A percentile compares a stretch with the other conserved stretches of the same genome.
phyloP scores from a whole-genome alignment of 2,329 filamentous ascomycete species.

The Hypocrella siamensis region DNA sequence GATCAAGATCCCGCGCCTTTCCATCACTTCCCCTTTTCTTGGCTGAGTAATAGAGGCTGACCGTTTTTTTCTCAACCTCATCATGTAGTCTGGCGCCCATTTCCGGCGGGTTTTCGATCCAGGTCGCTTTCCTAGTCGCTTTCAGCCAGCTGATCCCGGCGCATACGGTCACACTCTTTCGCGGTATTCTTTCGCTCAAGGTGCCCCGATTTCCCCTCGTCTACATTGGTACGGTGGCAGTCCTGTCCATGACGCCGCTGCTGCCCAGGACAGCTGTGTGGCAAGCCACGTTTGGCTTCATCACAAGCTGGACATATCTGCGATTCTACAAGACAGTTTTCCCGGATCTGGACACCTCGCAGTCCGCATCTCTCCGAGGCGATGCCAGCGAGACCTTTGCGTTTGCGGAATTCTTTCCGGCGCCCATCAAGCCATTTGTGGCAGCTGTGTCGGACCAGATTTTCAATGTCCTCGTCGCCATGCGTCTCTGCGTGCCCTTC shows the following conservation, averaged over 20 bases:
- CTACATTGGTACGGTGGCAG: slow-evolving; percentile 58
- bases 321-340: slow-evolving; percentile 80
- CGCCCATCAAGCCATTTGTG: slow-evolving; percentile 62
- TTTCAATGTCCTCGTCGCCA: slow-evolving; percentile 57
- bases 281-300: slow-evolving; percentile 64
- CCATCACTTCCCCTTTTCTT: background rate
- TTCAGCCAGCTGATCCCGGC: slow-evolving; percentile 97
- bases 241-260: slow-evolving; percentile 41
- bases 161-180: slow-evolving; percentile 89
- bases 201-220: slow-evolving; percentile 59
- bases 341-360: slow-evolving; percentile 49
- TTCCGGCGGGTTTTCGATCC: slow-evolving; percentile 75
- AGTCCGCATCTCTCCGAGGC: slow-evolving; percentile 53
- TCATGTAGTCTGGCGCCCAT: slow-evolving; percentile 55
- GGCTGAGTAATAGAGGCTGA: too few relatives aligned
- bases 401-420: slow-evolving; percentile 91
- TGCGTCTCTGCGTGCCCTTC: slow-evolving; percentile 75
- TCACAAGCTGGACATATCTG: slow-evolving; percentile 87
- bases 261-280: slow-evolving; percentile 60
- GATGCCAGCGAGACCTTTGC: slow-evolving; percentile 95
- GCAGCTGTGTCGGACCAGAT: slow-evolving; percentile 57
- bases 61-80: too few relatives aligned
- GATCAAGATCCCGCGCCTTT: slow-evolving; percentile 8
- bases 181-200: slow-evolving; percentile 74
- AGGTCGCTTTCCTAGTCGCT: slow-evolving; percentile 86